These are phyloP conservation scores for Orychophragmus violaceus DNA, from an alignment of 345 rosid species.

Conservation along the genomic window DNA sequence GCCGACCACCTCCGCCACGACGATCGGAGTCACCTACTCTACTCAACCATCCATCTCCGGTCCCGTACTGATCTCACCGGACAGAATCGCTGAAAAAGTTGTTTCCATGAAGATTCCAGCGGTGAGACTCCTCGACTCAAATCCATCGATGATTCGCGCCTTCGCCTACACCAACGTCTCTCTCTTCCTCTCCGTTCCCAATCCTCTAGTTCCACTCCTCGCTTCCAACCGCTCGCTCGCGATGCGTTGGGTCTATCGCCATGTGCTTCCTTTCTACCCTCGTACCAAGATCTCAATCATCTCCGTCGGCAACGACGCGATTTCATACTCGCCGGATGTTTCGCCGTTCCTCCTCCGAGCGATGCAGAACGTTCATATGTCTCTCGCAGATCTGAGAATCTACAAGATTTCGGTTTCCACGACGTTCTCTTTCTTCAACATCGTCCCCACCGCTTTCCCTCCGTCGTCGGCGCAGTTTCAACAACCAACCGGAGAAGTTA, in stretches of 20 bases:
- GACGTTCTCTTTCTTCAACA: constrained; percentile 73
- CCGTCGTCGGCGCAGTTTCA: constrained; percentile 73
- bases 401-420: constrained; percentile 58
- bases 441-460: constrained; percentile 64
- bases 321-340: constrained; percentile 38
- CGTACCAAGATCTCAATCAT: constrained; percentile 66
- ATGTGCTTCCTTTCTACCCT: constrained; percentile 78
- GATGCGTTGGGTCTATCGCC: constrained; percentile 59
- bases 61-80: constrained; percentile 28
- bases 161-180: constrained; percentile 77
- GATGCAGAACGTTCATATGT: constrained; percentile 46
- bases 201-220: constrained; percentile 51
- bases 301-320: constrained; percentile 72
- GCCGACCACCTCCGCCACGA: constrained; percentile 24
- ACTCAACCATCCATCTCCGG: constrained; percentile 26
- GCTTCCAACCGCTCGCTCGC: constrained; percentile 79
- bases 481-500: constrained; percentile 50
- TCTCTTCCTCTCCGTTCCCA: constrained; percentile 80
- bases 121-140: constrained; percentile 57
- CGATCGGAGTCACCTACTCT: constrained; percentile 42
- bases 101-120: constrained; percentile 41
- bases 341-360: constrained; percentile 60
- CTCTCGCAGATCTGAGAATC: constrained; percentile 64
- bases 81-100: constrained; percentile 38
- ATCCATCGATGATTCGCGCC: constrained; percentile 54